A percentile compares a stretch with the other conserved stretches of the same genome.
Conservation (phyloP, 2,329 filamentous ascomycete species). For the Aspergillus awamori region DNA sequence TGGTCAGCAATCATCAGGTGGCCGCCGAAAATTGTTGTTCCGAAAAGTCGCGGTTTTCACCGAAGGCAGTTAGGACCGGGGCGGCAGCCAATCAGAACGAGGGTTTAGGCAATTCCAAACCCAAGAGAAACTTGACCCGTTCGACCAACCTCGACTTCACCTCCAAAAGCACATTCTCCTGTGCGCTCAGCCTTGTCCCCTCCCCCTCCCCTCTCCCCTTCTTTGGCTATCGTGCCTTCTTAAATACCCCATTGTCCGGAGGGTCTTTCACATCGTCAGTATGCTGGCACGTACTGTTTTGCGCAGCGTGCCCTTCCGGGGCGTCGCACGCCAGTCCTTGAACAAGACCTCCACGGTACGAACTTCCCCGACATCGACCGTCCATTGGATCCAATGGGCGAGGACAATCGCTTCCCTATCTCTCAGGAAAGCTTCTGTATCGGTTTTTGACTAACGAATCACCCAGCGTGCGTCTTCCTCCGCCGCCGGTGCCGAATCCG, state of each 20-base stretch:
- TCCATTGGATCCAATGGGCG: slow-evolving; percentile 34
- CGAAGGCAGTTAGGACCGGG: slow-evolving; percentile 33
- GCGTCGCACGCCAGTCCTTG: slow-evolving; percentile 73
- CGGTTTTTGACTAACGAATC: slow-evolving; percentile 36
- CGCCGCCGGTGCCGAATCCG: slow-evolving; percentile 67
- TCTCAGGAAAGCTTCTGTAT: slow-evolving; percentile 32
- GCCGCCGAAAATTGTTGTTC: slow-evolving; percentile 30
- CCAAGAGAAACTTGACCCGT: slow-evolving; percentile 40
- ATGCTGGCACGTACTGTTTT: slow-evolving; percentile 95
- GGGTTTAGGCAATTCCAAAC: slow-evolving; percentile 41
- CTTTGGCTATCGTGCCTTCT: slow-evolving; percentile 37
- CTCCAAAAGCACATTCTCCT: slow-evolving; percentile 38
- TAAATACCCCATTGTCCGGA: slow-evolving; percentile 38
- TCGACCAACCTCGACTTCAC: slow-evolving; percentile 42
- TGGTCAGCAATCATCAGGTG: slow-evolving; percentile 1
- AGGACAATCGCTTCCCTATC: slow-evolving; percentile 33
- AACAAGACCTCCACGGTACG: slow-evolving; percentile 76
- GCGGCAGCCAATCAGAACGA: slow-evolving; percentile 39
- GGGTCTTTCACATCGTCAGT: slow-evolving; percentile 51
- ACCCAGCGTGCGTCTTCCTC: slow-evolving; percentile 69
- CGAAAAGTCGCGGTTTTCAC: slow-evolving; percentile 43
- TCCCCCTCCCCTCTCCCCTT: slow-evolving; percentile 32
- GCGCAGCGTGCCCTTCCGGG: slow-evolving; percentile 84
- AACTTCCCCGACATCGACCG: slow-evolving; percentile 44
- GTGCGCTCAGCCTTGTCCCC: slow-evolving; percentile 29